phyloP scores from a whole-genome alignment of 2,329 filamentous ascomycete genomes.

The Cytospora piceicola region DNA sequence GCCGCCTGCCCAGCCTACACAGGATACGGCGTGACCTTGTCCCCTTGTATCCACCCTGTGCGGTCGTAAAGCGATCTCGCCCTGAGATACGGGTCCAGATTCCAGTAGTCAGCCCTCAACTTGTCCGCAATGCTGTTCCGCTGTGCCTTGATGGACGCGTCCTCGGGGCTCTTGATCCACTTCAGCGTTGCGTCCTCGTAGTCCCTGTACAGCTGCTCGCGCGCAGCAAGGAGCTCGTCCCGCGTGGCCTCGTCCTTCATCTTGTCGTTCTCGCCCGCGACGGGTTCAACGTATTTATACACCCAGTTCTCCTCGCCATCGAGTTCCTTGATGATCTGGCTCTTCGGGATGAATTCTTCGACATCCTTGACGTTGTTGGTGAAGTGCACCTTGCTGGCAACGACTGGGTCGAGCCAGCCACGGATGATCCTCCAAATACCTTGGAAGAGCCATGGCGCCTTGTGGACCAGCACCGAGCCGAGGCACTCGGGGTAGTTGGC shows the following conservation, averaged over 20 bases:
- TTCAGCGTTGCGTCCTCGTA: constrained; percentile 75
- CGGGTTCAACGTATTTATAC: constrained; percentile 81
- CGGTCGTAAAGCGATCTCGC: constrained; percentile 86
- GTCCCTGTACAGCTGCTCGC: constrained; percentile 67
- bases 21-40: constrained; percentile 72
- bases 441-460: constrained; percentile 96
- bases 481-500: constrained; percentile 96
- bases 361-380: constrained; percentile 82
- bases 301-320: constrained; percentile 85
- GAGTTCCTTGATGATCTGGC: constrained; percentile 78
- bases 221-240: constrained; percentile 65
- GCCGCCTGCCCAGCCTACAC: constrained; percentile 34
- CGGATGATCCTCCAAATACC: constrained; percentile 94
- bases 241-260: constrained; percentile 70
- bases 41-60: constrained; percentile 71
- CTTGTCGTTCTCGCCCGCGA: constrained; percentile 72
- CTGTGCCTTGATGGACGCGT: constrained; percentile 56
- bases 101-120: constrained; percentile 81
- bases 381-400: constrained; percentile 92
- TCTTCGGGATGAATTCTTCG: constrained; percentile 71
- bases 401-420: constrained; percentile 96
- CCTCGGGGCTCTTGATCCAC: constrained; percentile 68
- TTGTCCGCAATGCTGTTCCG: constrained; percentile 65
- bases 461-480: constrained; percentile 89
- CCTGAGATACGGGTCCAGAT: constrained; percentile 82